Percentiles rank a stretch among this genome's conserved stretches.
phyloP scores from a whole-genome alignment of 1,139 yeast genomes.

The Hansenula anomala region DNA sequence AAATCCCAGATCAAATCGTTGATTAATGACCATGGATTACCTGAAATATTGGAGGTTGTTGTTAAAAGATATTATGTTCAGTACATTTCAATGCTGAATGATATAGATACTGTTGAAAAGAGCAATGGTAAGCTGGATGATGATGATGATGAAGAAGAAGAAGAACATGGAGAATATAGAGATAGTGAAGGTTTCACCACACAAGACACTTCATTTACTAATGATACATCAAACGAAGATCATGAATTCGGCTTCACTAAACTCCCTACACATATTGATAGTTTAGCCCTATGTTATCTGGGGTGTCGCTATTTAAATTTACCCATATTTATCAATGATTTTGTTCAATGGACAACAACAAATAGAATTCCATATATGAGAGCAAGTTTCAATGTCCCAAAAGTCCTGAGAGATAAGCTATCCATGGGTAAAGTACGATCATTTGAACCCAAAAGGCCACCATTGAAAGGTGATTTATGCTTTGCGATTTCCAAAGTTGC shows the following conservation, averaged over 20 bases:
- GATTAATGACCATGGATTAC: conserved; percentile 26
- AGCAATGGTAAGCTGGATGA: not conserved
- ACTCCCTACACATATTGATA: conserved; percentile 27
- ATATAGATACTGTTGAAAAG: too few species aligned
- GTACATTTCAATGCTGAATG: too few species aligned
- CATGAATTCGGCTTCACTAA: too few species aligned
- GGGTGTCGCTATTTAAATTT: conserved; percentile 33
- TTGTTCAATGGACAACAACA: conserved; percentile 27
- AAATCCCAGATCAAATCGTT: conserved; percentile 43
- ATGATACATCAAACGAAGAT: not conserved
- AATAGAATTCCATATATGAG: conserved; percentile 37
- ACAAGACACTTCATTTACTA: too few species aligned
- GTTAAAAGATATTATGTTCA: conserved; percentile 29
- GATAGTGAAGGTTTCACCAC: too few species aligned
- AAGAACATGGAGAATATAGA: too few species aligned
- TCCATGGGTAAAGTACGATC: conserved; percentile 24
- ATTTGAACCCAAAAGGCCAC: conserved; percentile 31
- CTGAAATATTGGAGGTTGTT: conserved; percentile 32
- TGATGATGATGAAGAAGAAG: not conserved
- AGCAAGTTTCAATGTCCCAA: conserved; percentile 31
- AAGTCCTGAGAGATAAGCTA: conserved; percentile 22
- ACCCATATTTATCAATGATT: conserved; percentile 36
- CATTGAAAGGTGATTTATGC: conserved; percentile 28
- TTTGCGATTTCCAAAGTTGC: conserved; percentile 16
- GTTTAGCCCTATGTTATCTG: conserved; percentile 33